Conservation (phyloP, 2,329 filamentous ascomycete species). For the Cordyceps farinosa region DNA sequence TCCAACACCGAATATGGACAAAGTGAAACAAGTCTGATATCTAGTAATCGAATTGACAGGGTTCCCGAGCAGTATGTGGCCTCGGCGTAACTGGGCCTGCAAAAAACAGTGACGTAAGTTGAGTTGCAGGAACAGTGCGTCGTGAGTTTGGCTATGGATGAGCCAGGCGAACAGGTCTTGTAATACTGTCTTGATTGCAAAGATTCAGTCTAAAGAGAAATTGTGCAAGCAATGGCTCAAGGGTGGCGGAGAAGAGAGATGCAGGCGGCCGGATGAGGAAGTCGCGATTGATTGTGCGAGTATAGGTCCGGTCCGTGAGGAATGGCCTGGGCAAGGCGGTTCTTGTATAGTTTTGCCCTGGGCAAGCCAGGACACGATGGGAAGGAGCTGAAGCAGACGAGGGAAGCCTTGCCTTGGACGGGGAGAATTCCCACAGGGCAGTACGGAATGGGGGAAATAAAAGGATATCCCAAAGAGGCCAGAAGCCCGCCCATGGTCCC, state of each 20-base stretch:
- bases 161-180: background rate
- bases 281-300: constrained; percentile 10
- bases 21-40: constrained; percentile 8
- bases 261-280: constrained; percentile 14
- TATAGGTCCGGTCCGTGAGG: background rate
- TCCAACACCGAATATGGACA: background rate
- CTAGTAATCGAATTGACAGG: background rate
- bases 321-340: background rate
- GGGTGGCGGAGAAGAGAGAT: constrained; percentile 3
- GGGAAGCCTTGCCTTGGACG: constrained; percentile 4
- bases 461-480: constrained; percentile 12
- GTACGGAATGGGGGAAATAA: constrained; percentile 5
- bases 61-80: background rate
- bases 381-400: constrained; percentile 1
- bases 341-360: constrained; percentile 5
- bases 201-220: background rate
- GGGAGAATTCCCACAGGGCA: background rate
- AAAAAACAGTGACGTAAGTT: constrained; percentile 8
- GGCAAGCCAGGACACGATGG: background rate
- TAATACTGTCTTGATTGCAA: constrained; percentile 3
- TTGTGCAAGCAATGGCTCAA: constrained; percentile 3
- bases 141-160: background rate
- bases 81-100: background rate
- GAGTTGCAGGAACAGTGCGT: constrained; percentile 3
- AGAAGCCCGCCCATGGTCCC: constrained; percentile 9